A percentile compares a stretch with the other conserved stretches of the same genome.
phyloP scores from a whole-genome alignment of 345 rosid genomes.

The Gossypium mustelinum region DNA sequence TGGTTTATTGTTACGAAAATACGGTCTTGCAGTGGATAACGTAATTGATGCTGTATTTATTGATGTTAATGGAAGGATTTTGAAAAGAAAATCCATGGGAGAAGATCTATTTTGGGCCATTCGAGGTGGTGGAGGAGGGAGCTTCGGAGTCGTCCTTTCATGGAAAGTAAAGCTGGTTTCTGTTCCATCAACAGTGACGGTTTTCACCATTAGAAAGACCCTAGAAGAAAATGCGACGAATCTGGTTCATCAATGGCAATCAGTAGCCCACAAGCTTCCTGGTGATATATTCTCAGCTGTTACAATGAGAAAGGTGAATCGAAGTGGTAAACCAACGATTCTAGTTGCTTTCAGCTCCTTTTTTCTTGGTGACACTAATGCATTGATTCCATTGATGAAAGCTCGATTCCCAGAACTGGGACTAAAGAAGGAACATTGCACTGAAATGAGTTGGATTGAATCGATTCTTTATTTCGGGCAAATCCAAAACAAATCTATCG shows the following conservation, averaged over 20 bases:
- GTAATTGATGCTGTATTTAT: neutral
- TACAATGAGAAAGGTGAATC: neutral
- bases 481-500: constrained; percentile 44
- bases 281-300: neutral
- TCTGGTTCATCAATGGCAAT: constrained; percentile 2
- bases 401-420: constrained; percentile 52
- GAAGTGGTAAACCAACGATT: neutral
- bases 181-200: neutral
- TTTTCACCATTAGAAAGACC: neutral
- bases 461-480: constrained; percentile 45
- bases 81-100: neutral
- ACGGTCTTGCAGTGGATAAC: neutral
- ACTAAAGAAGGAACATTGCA: constrained; percentile 36
- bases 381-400: constrained; percentile 40
- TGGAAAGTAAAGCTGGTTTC: constrained; percentile 1
- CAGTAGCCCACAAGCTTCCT: neutral
- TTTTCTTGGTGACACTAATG: constrained; percentile 38
- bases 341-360: neutral
- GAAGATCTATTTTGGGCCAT: constrained; percentile 5
- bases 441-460: constrained; percentile 58
- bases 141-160: neutral
- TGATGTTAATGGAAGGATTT: neutral
- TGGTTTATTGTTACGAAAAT: neutral
- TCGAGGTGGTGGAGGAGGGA: neutral
- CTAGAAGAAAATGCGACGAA: neutral